A percentile compares a stretch with the other conserved stretches of the same genome.
Conservation (phyloP, 495 filamentous ascomycete species). For the Penicillium macrosclerotiorum region DNA sequence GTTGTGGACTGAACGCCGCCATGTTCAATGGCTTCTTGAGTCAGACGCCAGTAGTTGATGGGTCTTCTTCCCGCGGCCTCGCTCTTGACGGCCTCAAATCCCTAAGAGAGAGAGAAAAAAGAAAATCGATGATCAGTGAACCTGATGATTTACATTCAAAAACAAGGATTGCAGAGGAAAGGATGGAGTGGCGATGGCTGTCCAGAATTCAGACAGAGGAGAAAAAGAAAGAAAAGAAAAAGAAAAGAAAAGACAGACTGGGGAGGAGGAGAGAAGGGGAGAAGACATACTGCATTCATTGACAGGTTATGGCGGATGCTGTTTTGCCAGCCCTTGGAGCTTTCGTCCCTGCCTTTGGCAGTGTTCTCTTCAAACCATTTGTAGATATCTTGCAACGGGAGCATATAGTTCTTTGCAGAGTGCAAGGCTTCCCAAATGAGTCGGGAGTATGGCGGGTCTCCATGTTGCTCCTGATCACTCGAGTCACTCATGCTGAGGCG, state of each 20-base stretch:
- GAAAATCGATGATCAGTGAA: too few relatives aligned
- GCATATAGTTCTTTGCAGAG: constrained; percentile 57
- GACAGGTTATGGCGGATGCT: constrained; percentile 96
- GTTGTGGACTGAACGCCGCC: constrained; percentile 74
- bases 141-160: too few relatives aligned
- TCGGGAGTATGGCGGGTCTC: constrained; percentile 73
- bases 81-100: constrained; percentile 59
- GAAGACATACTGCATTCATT: constrained; percentile 81
- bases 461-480: constrained; percentile 34
- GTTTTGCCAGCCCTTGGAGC: constrained; percentile 89
- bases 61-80: constrained; percentile 55
- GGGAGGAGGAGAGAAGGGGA: background rate
- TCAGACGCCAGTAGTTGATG: constrained; percentile 64
- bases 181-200: too few relatives aligned
- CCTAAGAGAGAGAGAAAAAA: too few relatives aligned
- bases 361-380: constrained; percentile 85
- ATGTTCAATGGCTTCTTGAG: constrained; percentile 55
- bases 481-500: constrained; percentile 15
- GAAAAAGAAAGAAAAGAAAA: too few relatives aligned
- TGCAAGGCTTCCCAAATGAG: constrained; percentile 77
- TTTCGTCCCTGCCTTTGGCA: constrained; percentile 61
- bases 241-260: too few relatives aligned
- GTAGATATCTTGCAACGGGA: constrained; percentile 86
- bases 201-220: constrained; percentile 3
- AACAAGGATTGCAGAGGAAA: too few relatives aligned